These are phyloP conservation scores for Suillus americanus DNA, from an alignment of 768 basidiomycete species.

Conservation along the genomic window DNA sequence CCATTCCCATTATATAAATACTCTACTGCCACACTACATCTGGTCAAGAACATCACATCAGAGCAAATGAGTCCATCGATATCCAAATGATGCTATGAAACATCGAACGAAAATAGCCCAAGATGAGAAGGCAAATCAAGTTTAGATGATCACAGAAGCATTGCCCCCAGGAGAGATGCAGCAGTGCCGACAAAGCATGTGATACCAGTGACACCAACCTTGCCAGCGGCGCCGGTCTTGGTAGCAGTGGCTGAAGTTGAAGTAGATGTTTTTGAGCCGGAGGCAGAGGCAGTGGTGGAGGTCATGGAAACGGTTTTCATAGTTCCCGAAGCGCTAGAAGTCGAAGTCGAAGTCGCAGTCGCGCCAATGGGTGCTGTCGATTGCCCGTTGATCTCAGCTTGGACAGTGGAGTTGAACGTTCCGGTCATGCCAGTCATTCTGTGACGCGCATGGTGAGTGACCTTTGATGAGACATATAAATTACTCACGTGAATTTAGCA, in stretches of 20 bases:
- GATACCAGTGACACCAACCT: constrained; percentile 18
- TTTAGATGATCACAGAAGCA: constrained; percentile 17
- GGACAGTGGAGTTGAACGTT: constrained; percentile 53
- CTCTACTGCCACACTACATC: constrained; percentile 4
- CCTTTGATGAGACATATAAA: background rate
- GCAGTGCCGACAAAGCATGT: constrained; percentile 22
- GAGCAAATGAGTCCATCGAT: background rate
- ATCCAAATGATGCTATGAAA: too few species aligned
- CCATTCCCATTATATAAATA: constrained; percentile 3
- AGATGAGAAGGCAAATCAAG: background rate
- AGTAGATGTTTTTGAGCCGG: constrained; percentile 1
- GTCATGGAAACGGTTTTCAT: background rate
- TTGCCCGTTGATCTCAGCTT: constrained; percentile 60
- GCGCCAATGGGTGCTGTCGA: constrained; percentile 56
- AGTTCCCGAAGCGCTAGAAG: constrained; percentile 21
- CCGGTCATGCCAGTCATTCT: constrained; percentile 76
- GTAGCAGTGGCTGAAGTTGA: constrained; percentile 11
- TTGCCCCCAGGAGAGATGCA: constrained; percentile 22
- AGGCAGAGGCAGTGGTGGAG: background rate
- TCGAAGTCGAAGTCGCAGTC: constrained; percentile 23
- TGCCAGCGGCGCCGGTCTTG: constrained; percentile 19
- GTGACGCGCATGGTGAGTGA: constrained; percentile 6
- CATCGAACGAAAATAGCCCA: background rate
- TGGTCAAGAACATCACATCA: constrained; percentile 8
- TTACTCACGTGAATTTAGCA: constrained; percentile 68